Evolutionary conservation across 768 basidiomycete genomes (phyloP), one percentile per base, ranked within the genome.

Genomic region (Suillus ampliporus): DNA sequence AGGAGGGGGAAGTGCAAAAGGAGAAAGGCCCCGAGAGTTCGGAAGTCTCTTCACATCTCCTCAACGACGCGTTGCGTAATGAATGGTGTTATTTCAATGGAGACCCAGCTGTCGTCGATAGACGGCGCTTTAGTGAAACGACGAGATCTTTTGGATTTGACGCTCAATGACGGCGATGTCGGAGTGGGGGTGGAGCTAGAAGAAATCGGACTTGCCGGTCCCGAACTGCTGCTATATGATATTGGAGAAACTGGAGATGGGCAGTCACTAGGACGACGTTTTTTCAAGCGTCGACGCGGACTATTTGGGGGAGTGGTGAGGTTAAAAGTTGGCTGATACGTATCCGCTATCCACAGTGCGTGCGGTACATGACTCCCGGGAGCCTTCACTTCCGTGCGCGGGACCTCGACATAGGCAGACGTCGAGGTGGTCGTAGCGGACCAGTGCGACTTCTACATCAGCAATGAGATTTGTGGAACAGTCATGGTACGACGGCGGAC

Each of bases 341-440:
- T 56, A 52, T 37, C 23, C 38, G 15, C 46, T 31, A 69, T 38
- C 17, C 60, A 44, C 37, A 51, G 28, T 50, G 41, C 43, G 34
- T 40, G 37, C 10, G 54, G 54, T 13, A 28, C 19, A n/a, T 26
- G 54, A 40, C 38, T 56, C 38, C 17, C 54, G 3, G 11, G 11
- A 13, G 11, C 23, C 8, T n/a, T 56, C 38, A 15, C 41, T 11
- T n/a, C 40, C 19, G 23, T 28, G 21, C 23, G 44, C 11, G 62
- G 13, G 14, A 67, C 63, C 7, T 73, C 69, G 19, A 77, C 61
- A 47, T 71, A 70, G 50, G 72, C 67, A 38, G 77, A 78, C 3
- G 77, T 77, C 5, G 78, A 72, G 0, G 70, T 72, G 6, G 77
- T 78, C 37, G 77, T 75, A 28, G 67, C 67, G 35, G 77, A 78